Evolutionary conservation across 495 filamentous ascomycete genomes (phyloP).

Genomic region (Lepidopterella palustris): DNA sequence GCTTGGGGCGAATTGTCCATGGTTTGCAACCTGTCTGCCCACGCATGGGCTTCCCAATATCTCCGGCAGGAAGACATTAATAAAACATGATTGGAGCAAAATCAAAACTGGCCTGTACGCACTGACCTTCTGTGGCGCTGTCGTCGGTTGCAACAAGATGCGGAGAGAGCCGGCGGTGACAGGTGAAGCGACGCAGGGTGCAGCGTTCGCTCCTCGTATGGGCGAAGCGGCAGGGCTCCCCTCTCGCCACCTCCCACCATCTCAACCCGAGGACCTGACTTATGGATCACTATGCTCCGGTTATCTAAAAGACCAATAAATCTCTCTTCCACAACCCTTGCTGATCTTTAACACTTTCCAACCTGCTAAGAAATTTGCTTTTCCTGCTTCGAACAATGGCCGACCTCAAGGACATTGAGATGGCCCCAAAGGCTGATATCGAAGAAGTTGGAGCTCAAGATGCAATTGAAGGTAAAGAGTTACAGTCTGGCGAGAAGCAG

Average conservation of each 20-base stretch:
- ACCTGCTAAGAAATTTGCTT: slow-evolving; percentile 7
- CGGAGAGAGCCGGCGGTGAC: neutral
- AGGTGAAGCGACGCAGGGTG: neutral
- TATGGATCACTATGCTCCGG: neutral
- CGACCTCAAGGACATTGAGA: slow-evolving; percentile 16
- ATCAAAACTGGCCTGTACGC: no score
- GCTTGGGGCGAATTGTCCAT: no score
- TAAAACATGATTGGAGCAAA: no score
- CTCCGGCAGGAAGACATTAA: no score
- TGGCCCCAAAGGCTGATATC: slow-evolving; percentile 1
- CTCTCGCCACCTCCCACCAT: neutral
- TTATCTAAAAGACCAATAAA: slow-evolving; percentile 1
- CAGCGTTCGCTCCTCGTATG: neutral
- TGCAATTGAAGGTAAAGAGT: neutral
- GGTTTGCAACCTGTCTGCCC: no score
- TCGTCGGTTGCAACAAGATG: neutral
- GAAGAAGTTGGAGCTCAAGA: neutral
- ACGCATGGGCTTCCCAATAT: no score
- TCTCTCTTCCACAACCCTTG: neutral
- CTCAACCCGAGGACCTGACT: neutral
- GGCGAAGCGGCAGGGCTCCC: no score
- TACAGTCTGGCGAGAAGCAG: neutral
- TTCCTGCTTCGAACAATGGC: slow-evolving; percentile 5
- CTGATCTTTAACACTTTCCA: slow-evolving; percentile 9
- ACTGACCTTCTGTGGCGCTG: neutral